Conservation (phyloP, 2,329 filamentous ascomycete species). For the Epichloe amarillans region DNA sequence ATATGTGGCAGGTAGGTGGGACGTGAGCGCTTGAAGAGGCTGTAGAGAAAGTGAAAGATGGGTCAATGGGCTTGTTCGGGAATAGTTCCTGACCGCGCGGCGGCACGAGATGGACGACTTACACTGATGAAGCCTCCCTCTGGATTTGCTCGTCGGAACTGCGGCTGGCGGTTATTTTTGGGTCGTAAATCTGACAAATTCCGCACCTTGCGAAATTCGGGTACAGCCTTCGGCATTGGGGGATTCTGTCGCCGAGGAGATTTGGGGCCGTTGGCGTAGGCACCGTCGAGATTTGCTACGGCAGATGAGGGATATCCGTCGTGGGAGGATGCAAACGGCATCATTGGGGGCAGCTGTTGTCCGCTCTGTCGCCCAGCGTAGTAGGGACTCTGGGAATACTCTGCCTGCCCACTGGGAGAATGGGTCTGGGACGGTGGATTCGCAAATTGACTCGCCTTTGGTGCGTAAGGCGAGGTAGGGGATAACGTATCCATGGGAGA, state of each 20-base stretch:
- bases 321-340: conserved; percentile 52
- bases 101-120: conserved; percentile 23
- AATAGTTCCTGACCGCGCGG: not conserved
- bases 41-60: conserved; percentile 21
- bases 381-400: conserved; percentile 48
- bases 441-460: conserved; percentile 46
- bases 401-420: conserved; percentile 61
- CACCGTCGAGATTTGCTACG: conserved; percentile 56
- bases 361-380: conserved; percentile 34
- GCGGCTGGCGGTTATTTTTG: conserved; percentile 73
- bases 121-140: conserved; percentile 95
- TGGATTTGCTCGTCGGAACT: conserved; percentile 85
- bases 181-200: conserved; percentile 63
- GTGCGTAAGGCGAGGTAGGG: conserved; percentile 63
- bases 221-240: conserved; percentile 50
- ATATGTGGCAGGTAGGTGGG: conserved; percentile 87
- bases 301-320: conserved; percentile 63
- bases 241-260: conserved; percentile 42
- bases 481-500: conserved; percentile 90
- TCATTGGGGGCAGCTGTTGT: conserved; percentile 63
- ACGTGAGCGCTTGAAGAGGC: conserved; percentile 91
- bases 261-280: conserved; percentile 44
- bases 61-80: not conserved
- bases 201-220: conserved; percentile 73
- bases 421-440: conserved; percentile 48